Base-by-base conservation (phyloP, 2,329 filamentous ascomycete genomes). In the Diaporthe eres region DNA sequence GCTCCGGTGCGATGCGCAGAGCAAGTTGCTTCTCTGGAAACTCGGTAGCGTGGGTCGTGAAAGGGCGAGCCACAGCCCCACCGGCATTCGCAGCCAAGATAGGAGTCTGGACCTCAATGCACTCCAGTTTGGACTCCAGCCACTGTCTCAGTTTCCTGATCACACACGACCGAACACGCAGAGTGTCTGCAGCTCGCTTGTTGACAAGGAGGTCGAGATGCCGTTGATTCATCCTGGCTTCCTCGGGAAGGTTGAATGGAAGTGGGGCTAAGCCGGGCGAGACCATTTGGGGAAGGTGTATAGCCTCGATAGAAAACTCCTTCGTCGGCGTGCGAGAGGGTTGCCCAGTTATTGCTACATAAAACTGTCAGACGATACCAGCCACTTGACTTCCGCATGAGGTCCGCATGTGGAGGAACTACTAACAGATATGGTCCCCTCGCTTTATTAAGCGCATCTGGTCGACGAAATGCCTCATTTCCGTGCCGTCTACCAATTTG, bases 201-300 rank as follows among this genome's bases (percentile, higher is more conserved):
- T 96, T 94, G 74, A 96, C 92, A 42, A 98, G 89, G 84, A 98
- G 91, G 83, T 98, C 95, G 53, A 98, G 89, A 85, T 98, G 96
- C 31, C 95, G 94, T 79, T 94, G 92, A 77, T 93, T 91, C 53
- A 93, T 92, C 78, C 92, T 92, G 49, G 91, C 94, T 83, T 96
- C 94, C 57, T 91, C 88, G 81, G 95, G 92, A 65, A 97, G 86
- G 74, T 89, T 89, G 47, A 92, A 88, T 0, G 97, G 97, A 19
- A 98, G 88, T 78, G 93, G 92, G 79, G 96, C 94, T 76, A 98
- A 88, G 79, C 93, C 92, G 1, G 96, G 96, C 19, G 95, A 91
- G 61, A 98, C 85, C 15, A 98, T 86, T 61, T 89, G 85, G 6
- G 96, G 96, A 17, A 97, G 83, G 67, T 90, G 85, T 4, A 86